Evolutionary conservation across 345 rosid species (phyloP), one percentile per base, ranked within the genome.

Genomic region (Aethionema arabicum): DNA sequence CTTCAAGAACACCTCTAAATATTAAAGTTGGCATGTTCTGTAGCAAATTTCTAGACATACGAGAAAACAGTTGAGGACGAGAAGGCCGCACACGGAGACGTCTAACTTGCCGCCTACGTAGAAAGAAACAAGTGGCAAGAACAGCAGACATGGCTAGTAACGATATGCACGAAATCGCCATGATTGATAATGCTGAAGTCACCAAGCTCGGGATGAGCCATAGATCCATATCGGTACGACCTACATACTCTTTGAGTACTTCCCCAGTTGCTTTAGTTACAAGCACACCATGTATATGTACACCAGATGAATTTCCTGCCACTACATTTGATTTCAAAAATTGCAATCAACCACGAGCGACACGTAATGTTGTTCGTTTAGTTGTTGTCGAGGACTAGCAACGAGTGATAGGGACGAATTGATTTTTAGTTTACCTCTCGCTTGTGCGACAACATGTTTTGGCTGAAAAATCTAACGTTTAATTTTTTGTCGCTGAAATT

Each of bases 121-220:
- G 77, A 16, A 84, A 87, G 82, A 91, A 90, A 69, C 83, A 84
- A 40, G 84, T 80, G 52, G 96, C 93, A 9, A 91, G 80, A 51
- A 85, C 78, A 9, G 82, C 85, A 48, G 93, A 82, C 79, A 85
- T 79, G 59, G 84, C 86, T 31, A 87, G 85, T 45, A 85, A 72
- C 56, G 84, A 82, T 56, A 87, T 72, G 69, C 82, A 84, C 69
- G 87, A 79, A 61, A 85, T 80, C 29, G 88, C 89, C 83, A 91
- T 84, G 46, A 87, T 83, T 29, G 93, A 85, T 96, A 87, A 87
- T 16, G 93, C 85, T 44, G 95, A 82, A 65, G 83, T 79, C 53
- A 73, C 83, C 42, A 76, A 82, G 69, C 75, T 80, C 14, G 91
- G 83, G 56, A 80, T 69, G 47, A 90, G 68, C 87, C 88, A 90